phyloP scores from a whole-genome alignment of 305 asterid genomes.

The Fraxinus sp. region DNA sequence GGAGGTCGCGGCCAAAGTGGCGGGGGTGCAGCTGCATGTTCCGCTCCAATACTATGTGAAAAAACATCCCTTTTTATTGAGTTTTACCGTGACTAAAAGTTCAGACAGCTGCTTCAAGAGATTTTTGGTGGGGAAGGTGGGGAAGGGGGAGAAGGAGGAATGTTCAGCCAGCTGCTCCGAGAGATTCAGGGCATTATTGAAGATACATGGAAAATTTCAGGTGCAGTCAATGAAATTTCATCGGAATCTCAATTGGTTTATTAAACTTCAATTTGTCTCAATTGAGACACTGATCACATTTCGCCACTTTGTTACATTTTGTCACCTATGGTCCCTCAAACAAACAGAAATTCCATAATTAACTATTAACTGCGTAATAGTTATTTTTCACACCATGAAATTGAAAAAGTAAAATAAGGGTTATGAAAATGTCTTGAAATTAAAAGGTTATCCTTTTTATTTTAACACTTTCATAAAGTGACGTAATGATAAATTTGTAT shows the following conservation, averaged over 20 bases:
- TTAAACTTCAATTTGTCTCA: too few species aligned
- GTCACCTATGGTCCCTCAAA: background rate
- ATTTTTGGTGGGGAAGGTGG: background rate
- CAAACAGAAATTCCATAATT: background rate
- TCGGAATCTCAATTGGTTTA: too few species aligned
- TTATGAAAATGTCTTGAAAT: background rate
- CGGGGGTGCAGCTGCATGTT: conserved; percentile 99
- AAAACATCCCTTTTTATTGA: conserved; percentile 48
- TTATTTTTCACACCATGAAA: background rate
- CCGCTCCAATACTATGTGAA: conserved; percentile 85
- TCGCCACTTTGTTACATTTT: too few species aligned
- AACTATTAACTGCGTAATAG: background rate
- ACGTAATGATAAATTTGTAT: background rate
- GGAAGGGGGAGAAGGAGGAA: too few species aligned
- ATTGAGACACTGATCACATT: too few species aligned
- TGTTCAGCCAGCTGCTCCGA: too few species aligned
- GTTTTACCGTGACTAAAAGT: background rate
- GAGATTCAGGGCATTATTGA: background rate
- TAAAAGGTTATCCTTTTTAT: background rate
- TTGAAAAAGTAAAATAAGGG: background rate
- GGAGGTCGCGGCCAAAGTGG: conserved; percentile 92
- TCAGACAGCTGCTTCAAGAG: background rate
- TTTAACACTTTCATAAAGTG: background rate
- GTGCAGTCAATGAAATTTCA: too few species aligned
- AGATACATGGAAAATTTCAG: too few species aligned